Base-by-base conservation (phyloP, 2,329 filamentous ascomycete species). In the Ceratocystis variospora region DNA sequence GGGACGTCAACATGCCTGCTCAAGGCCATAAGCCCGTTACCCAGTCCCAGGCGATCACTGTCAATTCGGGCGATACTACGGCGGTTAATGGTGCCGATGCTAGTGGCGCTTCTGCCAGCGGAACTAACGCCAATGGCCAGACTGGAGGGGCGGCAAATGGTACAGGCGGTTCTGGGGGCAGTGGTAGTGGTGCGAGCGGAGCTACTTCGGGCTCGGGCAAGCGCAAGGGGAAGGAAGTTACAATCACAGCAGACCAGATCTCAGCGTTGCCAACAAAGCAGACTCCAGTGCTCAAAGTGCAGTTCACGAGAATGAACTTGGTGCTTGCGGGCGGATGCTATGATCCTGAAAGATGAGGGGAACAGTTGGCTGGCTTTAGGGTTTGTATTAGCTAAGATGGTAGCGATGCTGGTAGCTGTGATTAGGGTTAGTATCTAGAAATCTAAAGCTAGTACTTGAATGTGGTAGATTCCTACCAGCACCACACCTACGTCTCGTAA, bases 211-310 rank as follows among this genome's bases (percentile, higher is more conserved):
- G 1, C 74, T 75, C 44, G 28, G 71, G 64, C 2, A 87, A 87
- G 81, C 96, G 95, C 78, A 90, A 90, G 75, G 84, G 83, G 66
- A 96, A 96, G 75, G 93, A 96, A 72, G 89, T 91, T 3, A 89
- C 90, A 72, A 88, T 96, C 57, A 92, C 88, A 0, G 87, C 91
- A 0, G 94, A 99, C 73, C 94, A 97, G 76, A 95, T 99, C 76
- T 90, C 86, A 70, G 92, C 90, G 0, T 97, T 96, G 73, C 87
- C 90, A 0, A 97, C 94, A 3, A 99, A 99, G 82, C 96, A 96
- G 77, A 93, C 88, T 17, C 92, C 93, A 0, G 89, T 97, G 10
- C 89, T 95, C 76, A 94, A 93, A 76, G 92, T 96, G 65, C 85
- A 88, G 72, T 96, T 96, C 72, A 97, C 94, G 2, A 81, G 90